A percentile compares a stretch with the other conserved stretches of the same genome.
phyloP scores from a whole-genome alignment of 805 yeast genomes.

The Saturnispora serradocipensis region DNA sequence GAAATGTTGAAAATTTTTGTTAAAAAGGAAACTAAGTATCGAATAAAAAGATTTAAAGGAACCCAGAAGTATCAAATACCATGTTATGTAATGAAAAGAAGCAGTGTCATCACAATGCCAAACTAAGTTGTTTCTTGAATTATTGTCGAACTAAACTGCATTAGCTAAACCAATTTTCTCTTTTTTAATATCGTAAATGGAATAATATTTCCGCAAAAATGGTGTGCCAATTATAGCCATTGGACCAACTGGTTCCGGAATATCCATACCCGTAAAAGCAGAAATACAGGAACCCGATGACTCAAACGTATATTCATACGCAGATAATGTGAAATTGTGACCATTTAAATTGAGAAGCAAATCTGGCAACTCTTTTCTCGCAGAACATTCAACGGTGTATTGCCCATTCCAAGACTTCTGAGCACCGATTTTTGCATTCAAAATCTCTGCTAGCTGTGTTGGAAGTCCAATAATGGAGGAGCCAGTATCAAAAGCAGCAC shows the following conservation, averaged over 20 bases:
- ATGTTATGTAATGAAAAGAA: too few relatives aligned
- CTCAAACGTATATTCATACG: constrained; percentile 91
- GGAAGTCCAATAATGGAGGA: constrained; percentile 94
- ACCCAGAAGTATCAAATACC: too few relatives aligned
- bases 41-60: too few relatives aligned
- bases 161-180: constrained; percentile 92
- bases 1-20: too few relatives aligned
- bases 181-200: constrained; percentile 82
- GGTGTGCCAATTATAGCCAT: constrained; percentile 96
- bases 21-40: too few relatives aligned
- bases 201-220: constrained; percentile 93
- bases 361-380: constrained; percentile 80
- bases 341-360: constrained; percentile 86
- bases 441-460: constrained; percentile 88
- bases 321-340: constrained; percentile 78
- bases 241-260: constrained; percentile 96
- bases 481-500: constrained; percentile 98
- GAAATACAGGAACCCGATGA: constrained; percentile 93
- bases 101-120: too few relatives aligned
- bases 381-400: constrained; percentile 83
- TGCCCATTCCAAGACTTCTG: constrained; percentile 97
- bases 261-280: constrained; percentile 93
- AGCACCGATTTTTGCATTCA: constrained; percentile 95
- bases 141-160: constrained; percentile 37
- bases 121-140: too few relatives aligned